Evolutionary conservation across 2,329 filamentous ascomycete species (phyloP), one percentile per base, ranked within the genome.

Genomic region (Scytalidium lignicola): DNA sequence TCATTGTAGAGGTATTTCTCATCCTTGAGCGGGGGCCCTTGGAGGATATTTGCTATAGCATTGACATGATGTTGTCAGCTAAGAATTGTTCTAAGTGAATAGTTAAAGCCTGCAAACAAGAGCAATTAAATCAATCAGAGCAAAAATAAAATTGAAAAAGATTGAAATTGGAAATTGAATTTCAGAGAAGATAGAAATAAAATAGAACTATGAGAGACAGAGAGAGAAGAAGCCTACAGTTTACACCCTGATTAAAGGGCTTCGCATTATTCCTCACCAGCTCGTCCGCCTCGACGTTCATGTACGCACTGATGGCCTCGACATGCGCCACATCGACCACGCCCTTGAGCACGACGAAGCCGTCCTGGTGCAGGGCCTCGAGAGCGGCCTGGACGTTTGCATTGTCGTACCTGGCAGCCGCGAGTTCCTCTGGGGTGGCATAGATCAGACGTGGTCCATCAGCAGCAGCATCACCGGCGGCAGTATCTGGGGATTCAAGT

Each of bases 21-120:
- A 19, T 68, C 52, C 15, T 53, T 63, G 13, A 70, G 48, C 5
- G 67, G 69, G 8, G 68, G 67, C 10, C 57, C 59, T 51, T 71
- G 68, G 3, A 71, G 59, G 49, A 71, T 65, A 51, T 71, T 71
- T 17, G 67, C 66, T 68, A 20, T 19, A 15, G 5, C 44, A n/a
- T 6, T 15, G 20, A 55, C 23, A 54, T 40, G 32, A 7, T 37
- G 15, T 26, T 26, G 23, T 26, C 23, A 26, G 23, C 5, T n/a
- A n/a, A n/a, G n/a, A n/a, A n/a, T n/a, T n/a, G n/a, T n/a, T n/a
- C n/a, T n/a, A n/a, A n/a, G n/a, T n/a, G n/a, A n/a, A n/a, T n/a
- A n/a, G n/a, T n/a, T n/a, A n/a, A n/a, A n/a, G n/a, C n/a, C n/a
- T n/a, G n/a, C n/a, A n/a, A n/a, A n/a, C n/a, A n/a, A n/a, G n/a